Percentiles rank a stretch among this genome's conserved stretches.
phyloP scores from a whole-genome alignment of 2,329 filamentous ascomycete species.

The Aspergillus tanneri region DNA sequence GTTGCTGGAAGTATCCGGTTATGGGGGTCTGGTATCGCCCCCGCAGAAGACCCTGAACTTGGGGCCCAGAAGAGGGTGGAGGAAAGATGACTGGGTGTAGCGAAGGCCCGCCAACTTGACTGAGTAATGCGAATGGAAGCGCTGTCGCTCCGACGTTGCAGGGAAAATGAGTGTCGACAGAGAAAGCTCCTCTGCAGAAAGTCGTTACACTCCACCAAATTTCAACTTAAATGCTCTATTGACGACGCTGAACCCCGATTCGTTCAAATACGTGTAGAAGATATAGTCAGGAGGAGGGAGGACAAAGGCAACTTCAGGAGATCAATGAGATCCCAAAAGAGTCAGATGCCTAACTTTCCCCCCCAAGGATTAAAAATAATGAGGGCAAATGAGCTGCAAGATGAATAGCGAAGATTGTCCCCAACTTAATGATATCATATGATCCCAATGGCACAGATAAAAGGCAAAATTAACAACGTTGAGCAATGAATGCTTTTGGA shows the following conservation, averaged over 20 bases:
- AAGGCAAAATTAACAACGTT: neutral
- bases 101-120: slow-evolving; percentile 93
- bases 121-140: slow-evolving; percentile 50
- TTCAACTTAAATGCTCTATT: slow-evolving; percentile 8
- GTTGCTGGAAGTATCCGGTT: slow-evolving; percentile 60
- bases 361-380: neutral
- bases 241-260: slow-evolving; percentile 11
- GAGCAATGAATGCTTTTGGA: neutral
- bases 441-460: neutral
- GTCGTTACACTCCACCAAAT: slow-evolving; percentile 16
- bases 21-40: slow-evolving; percentile 96
- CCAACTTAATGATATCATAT: slow-evolving; percentile 1
- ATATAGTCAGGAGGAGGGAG: neutral
- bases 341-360: neutral
- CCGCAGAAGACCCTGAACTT: slow-evolving; percentile 91
- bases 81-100: slow-evolving; percentile 68
- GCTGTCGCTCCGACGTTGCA: slow-evolving; percentile 43
- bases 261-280: neutral
- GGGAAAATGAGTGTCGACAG: slow-evolving; percentile 16
- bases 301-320: neutral
- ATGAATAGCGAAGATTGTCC: slow-evolving; percentile 9
- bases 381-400: slow-evolving; percentile 4
- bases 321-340: slow-evolving; percentile 6
- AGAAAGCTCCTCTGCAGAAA: slow-evolving; percentile 13
- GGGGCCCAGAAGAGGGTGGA: slow-evolving; percentile 88